These are phyloP conservation scores for Hyaloscypha bicolor DNA, from an alignment of 495 filamentous ascomycete species.

Conservation along the genomic window DNA sequence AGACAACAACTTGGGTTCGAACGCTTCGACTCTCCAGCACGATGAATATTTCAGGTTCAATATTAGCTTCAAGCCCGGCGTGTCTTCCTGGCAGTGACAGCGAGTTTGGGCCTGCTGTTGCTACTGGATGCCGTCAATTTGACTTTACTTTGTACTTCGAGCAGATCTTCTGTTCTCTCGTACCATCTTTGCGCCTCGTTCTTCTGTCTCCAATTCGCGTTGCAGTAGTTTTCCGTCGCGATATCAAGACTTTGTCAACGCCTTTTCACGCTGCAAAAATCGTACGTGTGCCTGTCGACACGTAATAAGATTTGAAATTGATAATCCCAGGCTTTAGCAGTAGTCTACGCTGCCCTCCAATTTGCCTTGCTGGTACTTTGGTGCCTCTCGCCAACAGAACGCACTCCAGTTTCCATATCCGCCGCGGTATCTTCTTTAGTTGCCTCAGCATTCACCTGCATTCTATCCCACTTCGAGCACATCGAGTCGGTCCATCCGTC, in stretches of 20 bases:
- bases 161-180: slow-evolving; percentile 48
- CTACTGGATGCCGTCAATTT: slow-evolving; percentile 32
- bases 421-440: slow-evolving; percentile 47
- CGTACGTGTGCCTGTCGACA: slow-evolving; percentile 32
- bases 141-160: slow-evolving; percentile 63
- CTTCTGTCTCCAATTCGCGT: slow-evolving; percentile 47
- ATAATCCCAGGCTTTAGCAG: background rate
- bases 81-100: background rate
- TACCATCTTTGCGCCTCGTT: slow-evolving; percentile 45
- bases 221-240: slow-evolving; percentile 43
- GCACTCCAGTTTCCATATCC: slow-evolving; percentile 51
- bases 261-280: slow-evolving; percentile 44
- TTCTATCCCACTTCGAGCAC: slow-evolving; percentile 48
- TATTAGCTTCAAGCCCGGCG: background rate
- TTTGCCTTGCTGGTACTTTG: slow-evolving; percentile 52
- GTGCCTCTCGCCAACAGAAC: slow-evolving; percentile 38
- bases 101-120: background rate
- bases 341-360: slow-evolving; percentile 39
- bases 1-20: too few species aligned
- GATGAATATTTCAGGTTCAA: too few species aligned
- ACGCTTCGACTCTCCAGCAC: too few species aligned
- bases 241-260: slow-evolving; percentile 46
- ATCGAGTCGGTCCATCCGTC: slow-evolving; percentile 48
- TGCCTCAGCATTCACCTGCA: slow-evolving; percentile 33
- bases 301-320: background rate